Percentiles rank a stretch among this genome's conserved stretches.
phyloP scores from a whole-genome alignment of 2,329 filamentous ascomycete genomes.

The Ambrosiella beaveri region DNA sequence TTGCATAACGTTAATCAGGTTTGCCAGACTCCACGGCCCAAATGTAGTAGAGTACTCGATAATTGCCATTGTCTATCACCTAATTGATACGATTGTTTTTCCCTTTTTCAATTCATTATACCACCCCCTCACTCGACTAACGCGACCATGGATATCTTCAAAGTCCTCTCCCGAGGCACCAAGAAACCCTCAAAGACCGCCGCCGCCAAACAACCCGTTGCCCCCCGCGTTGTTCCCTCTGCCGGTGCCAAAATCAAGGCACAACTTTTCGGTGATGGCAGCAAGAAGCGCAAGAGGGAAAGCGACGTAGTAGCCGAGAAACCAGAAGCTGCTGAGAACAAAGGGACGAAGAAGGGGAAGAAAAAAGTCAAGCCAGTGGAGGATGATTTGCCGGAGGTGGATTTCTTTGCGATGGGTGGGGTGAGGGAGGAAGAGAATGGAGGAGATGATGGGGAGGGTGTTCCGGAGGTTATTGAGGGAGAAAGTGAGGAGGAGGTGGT shows the following conservation, averaged over 20 bases:
- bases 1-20: too few relatives aligned
- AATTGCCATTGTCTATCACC: too few relatives aligned
- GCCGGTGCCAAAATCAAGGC: constrained; percentile 47
- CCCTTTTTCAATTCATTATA: neutral
- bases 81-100: neutral
- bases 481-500: constrained; percentile 16
- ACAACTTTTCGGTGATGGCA: constrained; percentile 44
- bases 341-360: constrained; percentile 18
- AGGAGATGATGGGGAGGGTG: constrained; percentile 11
- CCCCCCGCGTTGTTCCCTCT: constrained; percentile 38
- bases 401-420: constrained; percentile 41
- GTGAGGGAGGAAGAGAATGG: constrained; percentile 15
- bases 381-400: constrained; percentile 29
- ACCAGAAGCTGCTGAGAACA: constrained; percentile 16
- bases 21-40: too few relatives aligned
- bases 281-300: constrained; percentile 30
- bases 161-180: constrained; percentile 52
- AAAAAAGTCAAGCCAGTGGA: constrained; percentile 5
- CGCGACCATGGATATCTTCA: constrained; percentile 50
- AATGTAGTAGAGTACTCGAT: too few relatives aligned
- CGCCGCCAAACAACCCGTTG: constrained; percentile 18
- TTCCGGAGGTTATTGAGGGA: constrained; percentile 12
- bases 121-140: neutral
- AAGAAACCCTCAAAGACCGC: constrained; percentile 33
- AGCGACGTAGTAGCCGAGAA: constrained; percentile 17